Evolutionary conservation across 2,329 filamentous ascomycete genomes (phyloP).

Genomic region (Epichloe gansuensis): DNA sequence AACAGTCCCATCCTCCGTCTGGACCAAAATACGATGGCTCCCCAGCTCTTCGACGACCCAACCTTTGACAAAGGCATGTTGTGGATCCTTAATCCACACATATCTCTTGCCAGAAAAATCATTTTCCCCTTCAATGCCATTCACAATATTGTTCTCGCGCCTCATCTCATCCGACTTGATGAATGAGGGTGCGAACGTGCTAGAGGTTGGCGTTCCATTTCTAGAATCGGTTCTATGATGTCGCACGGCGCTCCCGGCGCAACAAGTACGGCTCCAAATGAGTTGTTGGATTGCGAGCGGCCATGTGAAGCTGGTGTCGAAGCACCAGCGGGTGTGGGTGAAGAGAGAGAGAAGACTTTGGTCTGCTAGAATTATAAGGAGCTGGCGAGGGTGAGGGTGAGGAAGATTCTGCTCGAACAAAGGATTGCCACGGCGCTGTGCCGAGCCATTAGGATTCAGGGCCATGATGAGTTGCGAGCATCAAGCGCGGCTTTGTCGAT

Average conservation of each 20-base stretch:
- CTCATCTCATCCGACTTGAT: constrained; percentile 78
- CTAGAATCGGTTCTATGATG: constrained; percentile 48
- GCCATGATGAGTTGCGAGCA: constrained; percentile 20
- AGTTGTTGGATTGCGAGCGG: constrained; percentile 57
- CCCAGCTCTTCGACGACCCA: constrained; percentile 77
- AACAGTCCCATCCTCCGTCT: constrained; percentile 87
- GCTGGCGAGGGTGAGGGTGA: constrained; percentile 55
- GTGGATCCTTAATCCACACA: constrained; percentile 86
- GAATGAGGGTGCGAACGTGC: constrained; percentile 91
- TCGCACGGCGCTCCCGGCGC: constrained; percentile 23
- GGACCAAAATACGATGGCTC: constrained; percentile 61
- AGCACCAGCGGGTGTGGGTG: constrained; percentile 30
- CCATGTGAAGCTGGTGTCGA: constrained; percentile 41
- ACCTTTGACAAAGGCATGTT: constrained; percentile 81
- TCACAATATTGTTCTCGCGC: constrained; percentile 40
- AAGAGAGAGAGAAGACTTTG: constrained; percentile 66
- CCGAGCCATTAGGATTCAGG: constrained; percentile 26
- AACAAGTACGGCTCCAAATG: constrained; percentile 29
- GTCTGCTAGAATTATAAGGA: constrained; percentile 41
- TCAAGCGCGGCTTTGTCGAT: constrained; percentile 7
- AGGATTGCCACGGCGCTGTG: constrained; percentile 68
- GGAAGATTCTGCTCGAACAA: constrained; percentile 43
- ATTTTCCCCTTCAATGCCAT: constrained; percentile 87
- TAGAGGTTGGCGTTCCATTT: constrained; percentile 50
- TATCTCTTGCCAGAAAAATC: constrained; percentile 98